A percentile compares a stretch with the other conserved stretches of the same genome.
phyloP scores from a whole-genome alignment of 106 monocot species.

The Gastrodia elata region DNA sequence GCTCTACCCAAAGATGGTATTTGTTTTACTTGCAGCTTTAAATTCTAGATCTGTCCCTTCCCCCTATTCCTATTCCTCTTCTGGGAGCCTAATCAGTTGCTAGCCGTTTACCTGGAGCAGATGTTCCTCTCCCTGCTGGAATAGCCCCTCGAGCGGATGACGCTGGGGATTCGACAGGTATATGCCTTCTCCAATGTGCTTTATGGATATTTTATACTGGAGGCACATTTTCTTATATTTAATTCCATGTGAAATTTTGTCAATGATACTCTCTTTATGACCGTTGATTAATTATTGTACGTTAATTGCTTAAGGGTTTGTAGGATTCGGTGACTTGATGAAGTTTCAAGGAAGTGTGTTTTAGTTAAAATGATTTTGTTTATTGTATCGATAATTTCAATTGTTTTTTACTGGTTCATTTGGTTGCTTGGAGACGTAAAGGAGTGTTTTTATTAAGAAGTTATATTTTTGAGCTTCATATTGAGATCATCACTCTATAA shows the following conservation, averaged over 20 bases:
- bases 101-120: conserved; percentile 2
- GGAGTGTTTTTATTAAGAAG: not conserved
- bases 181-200: not conserved
- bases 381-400: not conserved
- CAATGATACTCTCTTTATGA: not conserved
- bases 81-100: not conserved
- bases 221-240: not conserved
- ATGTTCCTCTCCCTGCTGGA: conserved; percentile 15
- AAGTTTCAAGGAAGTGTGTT: not conserved
- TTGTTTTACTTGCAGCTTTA: not conserved
- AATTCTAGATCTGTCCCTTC: not conserved
- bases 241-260: not conserved
- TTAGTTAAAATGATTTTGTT: not conserved
- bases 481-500: not conserved
- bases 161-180: conserved; percentile 17
- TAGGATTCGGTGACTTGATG: not conserved
- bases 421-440: not conserved
- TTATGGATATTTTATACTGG: not conserved
- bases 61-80: not conserved
- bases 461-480: not conserved
- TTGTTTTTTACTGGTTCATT: not conserved
- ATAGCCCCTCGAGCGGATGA: conserved; percentile 21
- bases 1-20: conserved; percentile 33
- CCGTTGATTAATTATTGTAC: not conserved
- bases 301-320: not conserved